Evolutionary conservation across 2,329 filamentous ascomycete genomes (phyloP), one percentile per base, ranked within the genome.

Genomic region (Trichophaea hybrida): DNA sequence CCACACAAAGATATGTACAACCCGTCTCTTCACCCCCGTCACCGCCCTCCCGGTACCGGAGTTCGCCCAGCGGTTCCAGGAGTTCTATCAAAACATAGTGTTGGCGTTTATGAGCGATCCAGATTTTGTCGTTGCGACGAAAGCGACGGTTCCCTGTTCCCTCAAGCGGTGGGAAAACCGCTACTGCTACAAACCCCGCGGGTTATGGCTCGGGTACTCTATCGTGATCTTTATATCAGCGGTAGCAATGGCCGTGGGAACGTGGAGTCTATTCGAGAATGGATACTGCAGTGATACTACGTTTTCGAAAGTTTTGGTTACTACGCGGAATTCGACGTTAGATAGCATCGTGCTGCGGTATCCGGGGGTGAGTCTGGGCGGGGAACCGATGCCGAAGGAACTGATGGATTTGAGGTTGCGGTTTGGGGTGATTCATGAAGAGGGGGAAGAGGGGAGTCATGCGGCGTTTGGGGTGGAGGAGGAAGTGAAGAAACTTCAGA

Each of bases 291-390:
- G 72, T 37, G 71, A 74, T 64, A 72, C 70, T 31, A 68, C 69
- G 4, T 73, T 75, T 65, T 74, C 73, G 6, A 73, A 70, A 64
- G 70, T 75, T 54, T 69, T 74, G n/a, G 73, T 73, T 1, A 73
- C 74, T 10, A 74, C 73, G 13, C 67, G 74, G 32, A 74, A 73
- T 1, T 70, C 69, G 1, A 71, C 71, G n/a, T 67, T 75, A 2
- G 73, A 75, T 51, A 69, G 67, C 51, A 63, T 75, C 24, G 67
- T 68, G 10, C 68, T 68, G 62, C 62, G 60, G 40, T 64, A 58
- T 6, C 67, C 64, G n/a, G 66, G 61, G n/a, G 66, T 72, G 2
- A 74, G 72, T 64, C 64, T 74, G 1, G 72, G 72, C 2, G 71
- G 71, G 5, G 72, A 74, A 57, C 72, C 73, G 0, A 73, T 74